Base-by-base conservation (phyloP, 768 basidiomycete genomes). In the Pleurotus giganteus region DNA sequence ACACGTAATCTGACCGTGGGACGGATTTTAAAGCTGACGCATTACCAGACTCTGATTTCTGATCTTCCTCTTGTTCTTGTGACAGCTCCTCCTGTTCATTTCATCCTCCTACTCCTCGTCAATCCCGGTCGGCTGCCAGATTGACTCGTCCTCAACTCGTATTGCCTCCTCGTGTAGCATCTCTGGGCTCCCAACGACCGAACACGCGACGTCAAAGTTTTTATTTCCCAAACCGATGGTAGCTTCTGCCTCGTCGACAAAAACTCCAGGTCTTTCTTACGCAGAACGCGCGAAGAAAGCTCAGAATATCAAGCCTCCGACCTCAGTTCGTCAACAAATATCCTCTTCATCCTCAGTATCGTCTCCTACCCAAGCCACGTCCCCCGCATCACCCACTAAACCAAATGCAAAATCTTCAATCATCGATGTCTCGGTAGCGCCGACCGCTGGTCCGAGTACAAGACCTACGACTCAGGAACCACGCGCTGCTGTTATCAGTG, bases 221-320 rank as follows among this genome's bases (percentile, higher is more conserved):
- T 13, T 37, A 32, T 24, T 37, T 34, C 27, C 15, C 19, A 7
- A 37, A 51, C 34, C 49, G 49, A 51, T 51, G 49, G 49, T 51
- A 51, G 34, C 49, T 19, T 37, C 49, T 51, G 49, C 23, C 19
- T 29, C 49, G 34, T 45, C 61, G 7, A 42, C 57, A 29, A 62
- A 63, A 59, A 23, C 58, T 6, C 72, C 72, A 58, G 66, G 74
- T 54, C 74, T 83, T 46, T 86, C 85, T 26, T 87, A 86, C 59
- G 81, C 81, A 32, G 75, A 82, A 47, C 76, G 75, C 42, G 80
- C 77, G 56, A 79, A 74, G 69, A 79, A 74, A 62, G 77, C 77
- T 2, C 70, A 80, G 57, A 71, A 68, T 52, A 67, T 70, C 53
- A 69, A 60, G 43, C 63, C 67, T 28, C 62, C 65, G 23, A 66